Conservation (phyloP, 768 basidiomycete genomes). For the Lentinula sp. region DNA sequence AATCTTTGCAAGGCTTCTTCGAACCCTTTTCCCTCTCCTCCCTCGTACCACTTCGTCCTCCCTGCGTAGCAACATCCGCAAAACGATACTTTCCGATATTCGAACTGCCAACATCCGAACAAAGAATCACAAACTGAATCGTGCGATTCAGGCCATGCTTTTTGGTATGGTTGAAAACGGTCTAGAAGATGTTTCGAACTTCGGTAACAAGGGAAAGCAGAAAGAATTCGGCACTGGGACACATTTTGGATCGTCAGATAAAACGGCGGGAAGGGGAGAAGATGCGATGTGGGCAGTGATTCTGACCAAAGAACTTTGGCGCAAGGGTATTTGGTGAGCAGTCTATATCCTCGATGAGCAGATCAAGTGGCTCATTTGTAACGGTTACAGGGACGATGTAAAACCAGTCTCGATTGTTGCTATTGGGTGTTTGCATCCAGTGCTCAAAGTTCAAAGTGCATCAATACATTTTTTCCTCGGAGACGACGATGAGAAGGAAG, state of each 20-base stretch:
- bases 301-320: constrained; percentile 90
- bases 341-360: neutral
- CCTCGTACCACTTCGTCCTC: constrained; percentile 87
- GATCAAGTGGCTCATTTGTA: neutral
- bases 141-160: constrained; percentile 91
- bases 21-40: constrained; percentile 89
- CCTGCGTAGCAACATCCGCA: constrained; percentile 81
- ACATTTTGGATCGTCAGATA: constrained; percentile 29
- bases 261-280: constrained; percentile 47
- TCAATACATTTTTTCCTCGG: constrained; percentile 97
- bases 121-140: constrained; percentile 94
- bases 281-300: constrained; percentile 99
- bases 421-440: constrained; percentile 89
- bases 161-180: constrained; percentile 95
- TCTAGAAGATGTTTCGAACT: constrained; percentile 65
- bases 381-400: constrained; percentile 65
- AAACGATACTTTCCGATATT: constrained; percentile 92
- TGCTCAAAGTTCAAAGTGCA: constrained; percentile 89
- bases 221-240: constrained; percentile 22
- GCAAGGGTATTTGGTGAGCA: constrained; percentile 79
- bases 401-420: constrained; percentile 92
- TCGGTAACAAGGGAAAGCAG: constrained; percentile 81
- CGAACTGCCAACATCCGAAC: constrained; percentile 81
- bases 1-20: constrained; percentile 61
- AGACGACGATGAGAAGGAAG: constrained; percentile 67